phyloP scores from a whole-genome alignment of 345 rosid species.

The Leavenworthia alabamica region DNA sequence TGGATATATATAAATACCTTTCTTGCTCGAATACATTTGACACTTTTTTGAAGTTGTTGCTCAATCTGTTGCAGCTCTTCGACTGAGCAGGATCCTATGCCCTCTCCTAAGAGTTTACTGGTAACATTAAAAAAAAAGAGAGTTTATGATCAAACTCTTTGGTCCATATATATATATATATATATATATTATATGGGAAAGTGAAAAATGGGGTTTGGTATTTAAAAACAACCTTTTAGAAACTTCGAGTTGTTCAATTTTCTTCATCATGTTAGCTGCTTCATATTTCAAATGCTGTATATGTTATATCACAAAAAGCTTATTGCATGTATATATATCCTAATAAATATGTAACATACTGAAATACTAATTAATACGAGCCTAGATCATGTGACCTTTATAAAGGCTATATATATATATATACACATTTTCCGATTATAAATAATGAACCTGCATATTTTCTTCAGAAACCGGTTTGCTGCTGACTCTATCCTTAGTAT shows the following conservation, averaged over 20 bases:
- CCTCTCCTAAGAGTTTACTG: conserved; percentile 59
- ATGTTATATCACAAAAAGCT: conserved; percentile 23
- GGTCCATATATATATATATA: too few relatives aligned
- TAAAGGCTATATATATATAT: too few relatives aligned
- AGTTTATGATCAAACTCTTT: not conserved
- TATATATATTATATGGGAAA: not conserved
- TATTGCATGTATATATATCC: conserved; percentile 25
- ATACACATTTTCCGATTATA: too few relatives aligned
- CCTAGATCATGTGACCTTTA: too few relatives aligned
- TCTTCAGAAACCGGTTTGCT: conserved; percentile 35
- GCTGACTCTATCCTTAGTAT: conserved; percentile 37
- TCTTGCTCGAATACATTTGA: conserved; percentile 45
- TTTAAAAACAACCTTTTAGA: conserved; percentile 52
- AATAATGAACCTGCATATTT: conserved; percentile 39
- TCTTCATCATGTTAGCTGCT: conserved; percentile 63
- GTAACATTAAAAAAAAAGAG: not conserved
- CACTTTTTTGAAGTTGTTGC: conserved; percentile 54
- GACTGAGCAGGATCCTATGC: conserved; percentile 41
- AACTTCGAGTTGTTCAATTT: conserved; percentile 69
- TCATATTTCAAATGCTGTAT: conserved; percentile 74
- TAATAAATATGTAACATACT: not conserved
- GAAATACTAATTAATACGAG: not conserved
- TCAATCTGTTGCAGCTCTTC: conserved; percentile 60
- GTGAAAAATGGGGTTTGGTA: not conserved
- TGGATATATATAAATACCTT: too few relatives aligned